A percentile compares a stretch with the other conserved stretches of the same genome.
Evolutionary conservation across 192 early-diverging fungal species (phyloP).

Genomic region (Coemansia sp.): DNA sequence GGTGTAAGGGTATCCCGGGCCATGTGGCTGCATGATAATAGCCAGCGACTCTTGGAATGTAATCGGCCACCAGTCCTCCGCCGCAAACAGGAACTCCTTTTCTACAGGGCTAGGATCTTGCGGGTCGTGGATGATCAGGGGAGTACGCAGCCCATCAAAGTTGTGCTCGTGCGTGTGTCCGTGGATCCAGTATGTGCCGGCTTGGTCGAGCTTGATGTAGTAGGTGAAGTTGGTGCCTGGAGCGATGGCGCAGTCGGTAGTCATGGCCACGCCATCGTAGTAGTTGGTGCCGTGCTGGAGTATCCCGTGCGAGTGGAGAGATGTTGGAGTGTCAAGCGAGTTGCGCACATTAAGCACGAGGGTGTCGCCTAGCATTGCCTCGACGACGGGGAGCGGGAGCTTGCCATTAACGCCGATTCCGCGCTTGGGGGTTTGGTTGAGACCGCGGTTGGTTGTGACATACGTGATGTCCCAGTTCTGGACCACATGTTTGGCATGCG

Average conservation of each 20-base stretch:
- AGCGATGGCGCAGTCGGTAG: conserved; percentile 75
- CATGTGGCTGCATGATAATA: conserved; percentile 32
- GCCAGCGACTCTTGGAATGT: conserved; percentile 54
- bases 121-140: conserved; percentile 66
- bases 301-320: conserved; percentile 74
- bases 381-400: conserved; percentile 28
- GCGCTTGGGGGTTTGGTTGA: conserved; percentile 20
- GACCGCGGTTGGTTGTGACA: conserved; percentile 43
- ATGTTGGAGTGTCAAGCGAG: conserved; percentile 59
- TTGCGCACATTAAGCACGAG: conserved; percentile 53
- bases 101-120: conserved; percentile 58
- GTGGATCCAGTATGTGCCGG: conserved; percentile 85
- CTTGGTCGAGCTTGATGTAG: conserved; percentile 59
- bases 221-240: conserved; percentile 67
- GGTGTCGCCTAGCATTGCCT: conserved; percentile 27
- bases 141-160: conserved; percentile 73
- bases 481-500: conserved; percentile 20
- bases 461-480: conserved; percentile 40
- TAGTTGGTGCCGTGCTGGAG: conserved; percentile 65
- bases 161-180: conserved; percentile 69
- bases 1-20: conserved; percentile 14
- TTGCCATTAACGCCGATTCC: conserved; percentile 28
- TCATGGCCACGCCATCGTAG: conserved; percentile 65
- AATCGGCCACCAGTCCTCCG: conserved; percentile 69
- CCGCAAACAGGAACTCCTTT: conserved; percentile 59